Evolutionary conservation across 179 eudicot species (phyloP).

Genomic region (Actinidia polygama): DNA sequence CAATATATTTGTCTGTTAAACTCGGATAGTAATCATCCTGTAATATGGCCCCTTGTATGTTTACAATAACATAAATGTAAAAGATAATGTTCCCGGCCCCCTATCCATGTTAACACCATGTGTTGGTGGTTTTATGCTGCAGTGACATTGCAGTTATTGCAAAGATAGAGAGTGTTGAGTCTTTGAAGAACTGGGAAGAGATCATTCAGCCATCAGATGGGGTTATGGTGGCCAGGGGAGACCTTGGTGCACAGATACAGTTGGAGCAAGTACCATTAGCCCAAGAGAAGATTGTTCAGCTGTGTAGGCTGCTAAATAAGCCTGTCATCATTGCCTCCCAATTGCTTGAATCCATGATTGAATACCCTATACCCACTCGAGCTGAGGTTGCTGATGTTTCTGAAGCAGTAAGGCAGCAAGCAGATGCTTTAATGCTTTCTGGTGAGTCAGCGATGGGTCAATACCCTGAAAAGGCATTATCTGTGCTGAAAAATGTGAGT

Average conservation of each 20-base stretch:
- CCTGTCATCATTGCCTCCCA: conserved; percentile 93
- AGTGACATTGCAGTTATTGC: conserved; percentile 75
- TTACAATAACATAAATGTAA: too few species aligned
- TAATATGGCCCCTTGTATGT: too few species aligned
- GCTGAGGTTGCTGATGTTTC: conserved; percentile 96
- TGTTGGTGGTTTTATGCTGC: conserved; percentile 17
- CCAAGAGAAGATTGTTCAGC: conserved; percentile 79
- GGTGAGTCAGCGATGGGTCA: conserved; percentile 98
- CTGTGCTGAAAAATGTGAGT: conserved; percentile 86
- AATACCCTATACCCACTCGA: conserved; percentile 90
- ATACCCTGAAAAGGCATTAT: conserved; percentile 79
- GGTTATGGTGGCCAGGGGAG: conserved; percentile 94
- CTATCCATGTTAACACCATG: neutral
- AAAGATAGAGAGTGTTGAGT: conserved; percentile 87
- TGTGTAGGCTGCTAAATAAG: conserved; percentile 73
- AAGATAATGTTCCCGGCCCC: too few species aligned
- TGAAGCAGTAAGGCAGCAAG: conserved; percentile 86
- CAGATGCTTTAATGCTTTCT: conserved; percentile 89
- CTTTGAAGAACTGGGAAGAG: conserved; percentile 76
- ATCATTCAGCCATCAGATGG: conserved; percentile 87
- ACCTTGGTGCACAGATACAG: conserved; percentile 93
- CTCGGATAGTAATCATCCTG: too few species aligned
- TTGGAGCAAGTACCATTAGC: conserved; percentile 85
- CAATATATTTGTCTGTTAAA: too few species aligned
- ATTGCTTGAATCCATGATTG: conserved; percentile 90